Base-by-base conservation (phyloP, 345 rosid genomes). In the Gossypium stocksii region DNA sequence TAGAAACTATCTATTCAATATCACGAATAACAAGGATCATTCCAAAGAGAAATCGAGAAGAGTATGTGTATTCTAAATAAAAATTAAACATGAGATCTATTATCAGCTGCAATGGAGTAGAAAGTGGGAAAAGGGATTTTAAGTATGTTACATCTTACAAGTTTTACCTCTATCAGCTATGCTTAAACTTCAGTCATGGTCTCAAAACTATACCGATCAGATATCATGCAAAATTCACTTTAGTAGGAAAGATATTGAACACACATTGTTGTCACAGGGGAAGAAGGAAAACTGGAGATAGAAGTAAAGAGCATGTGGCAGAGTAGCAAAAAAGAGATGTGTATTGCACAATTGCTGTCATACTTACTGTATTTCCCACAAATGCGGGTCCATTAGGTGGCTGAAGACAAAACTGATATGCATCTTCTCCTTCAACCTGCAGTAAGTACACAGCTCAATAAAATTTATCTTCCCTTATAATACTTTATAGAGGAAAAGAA, bases 341-440 rank as follows among this genome's bases (percentile, higher is more conserved):
- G 19, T 2, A 13, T 51, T 53, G 46, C 9, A 45, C 6, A 52
- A 62, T 22, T 13, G 22, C 12, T 48, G 62, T 62, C 66, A 41
- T 45, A 79, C 85, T 52, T 83, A 84, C 98, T 83, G 98, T 93
- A 87, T 93, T 93, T 72, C 97, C 97, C 63, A 93, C 86, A 77
- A 91, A 93, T 73, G 98, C 90, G 16, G 96, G 93, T 73, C 89
- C 89, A 83, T 85, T 78, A 19, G 93, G 90, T 66, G 97, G 98
- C 82, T 94, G 98, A 77, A 94, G 88, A 85, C 87, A 89, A 77
- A 94, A 94, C 69, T 94, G 98, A 76, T 91, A 94, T 23, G 93
- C 88, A 77, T 90, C 86, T 79, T 86, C 89, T 51, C 97, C 97
- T 87, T 89, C 97, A 70, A 83, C 80, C 93, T 94, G 85, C 71